phyloP scores from a whole-genome alignment of 1,284 basidiomycete genomes.

The Meira nashicola region DNA sequence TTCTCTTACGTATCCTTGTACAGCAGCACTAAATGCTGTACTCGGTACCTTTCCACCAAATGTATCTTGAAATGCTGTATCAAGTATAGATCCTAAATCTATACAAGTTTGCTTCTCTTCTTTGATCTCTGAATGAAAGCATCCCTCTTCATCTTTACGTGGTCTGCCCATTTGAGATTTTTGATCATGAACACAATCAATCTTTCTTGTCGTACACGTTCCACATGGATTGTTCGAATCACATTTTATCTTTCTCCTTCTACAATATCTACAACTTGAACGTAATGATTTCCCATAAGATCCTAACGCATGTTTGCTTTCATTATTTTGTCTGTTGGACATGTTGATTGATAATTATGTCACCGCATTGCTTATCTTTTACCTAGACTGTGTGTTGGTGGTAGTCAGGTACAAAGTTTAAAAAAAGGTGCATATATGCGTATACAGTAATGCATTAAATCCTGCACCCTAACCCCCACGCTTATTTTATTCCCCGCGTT shows the following conservation, averaged over 20 bases:
- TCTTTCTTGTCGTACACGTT: neutral
- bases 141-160: neutral
- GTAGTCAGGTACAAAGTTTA: too few relatives aligned
- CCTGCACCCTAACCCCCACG: too few relatives aligned
- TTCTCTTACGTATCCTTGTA: neutral
- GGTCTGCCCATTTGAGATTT: neutral
- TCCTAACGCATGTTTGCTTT: too few relatives aligned
- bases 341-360: too few relatives aligned
- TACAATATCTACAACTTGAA: conserved; percentile 3
- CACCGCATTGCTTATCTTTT: too few relatives aligned
- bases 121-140: neutral
- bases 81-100: neutral
- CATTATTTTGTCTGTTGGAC: too few relatives aligned
- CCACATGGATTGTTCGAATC: neutral
- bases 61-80: neutral
- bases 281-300: neutral
- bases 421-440: too few relatives aligned
- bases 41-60: neutral
- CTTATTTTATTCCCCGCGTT: too few relatives aligned
- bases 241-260: neutral
- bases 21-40: neutral
- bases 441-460: too few relatives aligned
- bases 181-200: neutral
- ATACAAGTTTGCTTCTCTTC: neutral
- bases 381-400: too few relatives aligned